Conservation (phyloP, 2,329 filamentous ascomycete genomes). For the Dissoconium aciculare region DNA sequence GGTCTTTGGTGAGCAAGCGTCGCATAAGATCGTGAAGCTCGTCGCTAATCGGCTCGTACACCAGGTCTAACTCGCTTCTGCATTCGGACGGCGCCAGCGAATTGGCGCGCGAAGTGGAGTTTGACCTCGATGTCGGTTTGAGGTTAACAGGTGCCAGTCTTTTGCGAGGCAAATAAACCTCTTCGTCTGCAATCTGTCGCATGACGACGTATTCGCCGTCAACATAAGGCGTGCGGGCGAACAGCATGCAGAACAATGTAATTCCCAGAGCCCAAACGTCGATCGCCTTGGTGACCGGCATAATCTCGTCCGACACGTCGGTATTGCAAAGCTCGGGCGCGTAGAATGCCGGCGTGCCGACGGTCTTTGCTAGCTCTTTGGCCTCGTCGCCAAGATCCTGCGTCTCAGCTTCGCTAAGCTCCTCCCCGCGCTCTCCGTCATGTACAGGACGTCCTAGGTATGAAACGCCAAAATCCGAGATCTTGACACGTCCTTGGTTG, state of each 20-base stretch:
- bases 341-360: constrained; percentile 94
- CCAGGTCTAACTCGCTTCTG: constrained; percentile 60
- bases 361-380: constrained; percentile 91
- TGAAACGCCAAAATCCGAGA: constrained; percentile 96
- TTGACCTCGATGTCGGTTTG: constrained; percentile 31
- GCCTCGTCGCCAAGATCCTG: constrained; percentile 73
- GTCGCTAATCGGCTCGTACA: constrained; percentile 75
- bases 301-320: constrained; percentile 48
- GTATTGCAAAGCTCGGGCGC: constrained; percentile 92
- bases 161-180: constrained; percentile 73
- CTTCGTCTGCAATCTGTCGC: constrained; percentile 75
- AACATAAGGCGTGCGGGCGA: constrained; percentile 83
- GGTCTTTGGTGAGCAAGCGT: constrained; percentile 76
- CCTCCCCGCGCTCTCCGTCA: constrained; percentile 49
- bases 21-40: constrained; percentile 63
- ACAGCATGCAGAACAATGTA: constrained; percentile 89
- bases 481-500: constrained; percentile 75
- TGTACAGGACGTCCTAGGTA: constrained; percentile 83
- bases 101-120: constrained; percentile 32
- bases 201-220: constrained; percentile 89
- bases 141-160: constrained; percentile 59
- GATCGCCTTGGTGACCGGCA: constrained; percentile 79
- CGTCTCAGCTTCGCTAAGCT: constrained; percentile 58
- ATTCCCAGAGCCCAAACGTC: constrained; percentile 96
- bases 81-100: constrained; percentile 43